Evolutionary conservation across 441 rosid species (phyloP).

Genomic region (Aquilaria agallochum): DNA sequence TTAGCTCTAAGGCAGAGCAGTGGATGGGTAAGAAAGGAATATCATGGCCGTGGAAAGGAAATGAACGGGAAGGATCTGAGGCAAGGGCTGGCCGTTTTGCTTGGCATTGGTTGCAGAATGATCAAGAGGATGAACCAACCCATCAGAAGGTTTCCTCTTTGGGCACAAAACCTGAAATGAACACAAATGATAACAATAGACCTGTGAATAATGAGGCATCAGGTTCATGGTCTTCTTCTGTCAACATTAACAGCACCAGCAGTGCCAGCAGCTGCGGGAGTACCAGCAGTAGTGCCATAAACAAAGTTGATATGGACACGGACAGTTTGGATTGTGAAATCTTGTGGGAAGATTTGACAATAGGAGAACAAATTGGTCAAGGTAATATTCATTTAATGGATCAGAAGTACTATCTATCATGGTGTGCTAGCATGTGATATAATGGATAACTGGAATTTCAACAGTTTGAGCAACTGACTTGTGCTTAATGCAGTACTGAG

Average conservation of each 20-base stretch:
- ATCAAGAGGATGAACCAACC: constrained; percentile 45
- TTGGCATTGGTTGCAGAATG: constrained; percentile 56
- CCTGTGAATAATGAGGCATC: constrained; percentile 54
- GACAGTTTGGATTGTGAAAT: constrained; percentile 86
- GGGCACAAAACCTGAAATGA: constrained; percentile 42
- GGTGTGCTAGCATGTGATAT: background rate
- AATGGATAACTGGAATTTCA: background rate
- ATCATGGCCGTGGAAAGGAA: constrained; percentile 96
- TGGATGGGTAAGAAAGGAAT: constrained; percentile 83
- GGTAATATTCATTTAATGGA: constrained; percentile 40
- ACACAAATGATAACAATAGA: constrained; percentile 39
- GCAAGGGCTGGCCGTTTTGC: constrained; percentile 39
- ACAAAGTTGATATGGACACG: constrained; percentile 60
- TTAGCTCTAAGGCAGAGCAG: constrained; percentile 76
- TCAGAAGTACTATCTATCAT: background rate
- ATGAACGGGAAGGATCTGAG: constrained; percentile 66
- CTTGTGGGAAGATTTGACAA: constrained; percentile 84
- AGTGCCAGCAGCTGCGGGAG: constrained; percentile 91
- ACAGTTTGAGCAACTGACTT: constrained; percentile 1
- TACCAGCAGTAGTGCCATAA: constrained; percentile 69
- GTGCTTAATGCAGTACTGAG: too few relatives aligned
- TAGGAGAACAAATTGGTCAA: constrained; percentile 91
- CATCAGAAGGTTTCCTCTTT: constrained; percentile 38
- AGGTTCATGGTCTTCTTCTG: constrained; percentile 80
- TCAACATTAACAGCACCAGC: constrained; percentile 78